Evolutionary conservation across 345 rosid genomes (phyloP).

Genomic region (Eucalyptus sideroxylon): DNA sequence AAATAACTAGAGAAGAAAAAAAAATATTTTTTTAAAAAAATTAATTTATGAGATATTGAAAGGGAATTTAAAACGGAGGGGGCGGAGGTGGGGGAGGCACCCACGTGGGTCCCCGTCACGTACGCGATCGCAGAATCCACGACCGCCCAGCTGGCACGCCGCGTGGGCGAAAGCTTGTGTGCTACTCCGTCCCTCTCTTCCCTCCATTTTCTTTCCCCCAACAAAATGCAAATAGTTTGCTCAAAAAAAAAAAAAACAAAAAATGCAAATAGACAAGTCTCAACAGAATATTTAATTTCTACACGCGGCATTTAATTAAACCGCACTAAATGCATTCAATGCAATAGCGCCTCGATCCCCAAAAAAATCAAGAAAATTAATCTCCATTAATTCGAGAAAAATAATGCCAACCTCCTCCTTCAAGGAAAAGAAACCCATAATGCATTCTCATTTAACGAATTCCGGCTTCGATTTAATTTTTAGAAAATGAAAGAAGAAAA

Average conservation of each 20-base stretch:
- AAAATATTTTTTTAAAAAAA: not conserved
- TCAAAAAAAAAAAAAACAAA: not conserved
- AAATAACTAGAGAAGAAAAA: not conserved
- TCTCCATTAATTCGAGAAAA: not conserved
- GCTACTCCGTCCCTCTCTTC: not conserved
- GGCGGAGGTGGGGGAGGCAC: not conserved
- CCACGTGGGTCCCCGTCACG: not conserved
- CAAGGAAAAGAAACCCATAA: not conserved
- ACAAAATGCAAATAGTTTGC: not conserved
- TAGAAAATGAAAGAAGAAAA: not conserved
- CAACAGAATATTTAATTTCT: not conserved
- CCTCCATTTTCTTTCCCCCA: no score
- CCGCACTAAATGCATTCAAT: not conserved
- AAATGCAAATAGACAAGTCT: not conserved
- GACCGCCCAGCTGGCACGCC: conserved; percentile 2
- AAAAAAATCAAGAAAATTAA: not conserved
- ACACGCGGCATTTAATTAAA: not conserved
- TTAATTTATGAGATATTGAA: not conserved
- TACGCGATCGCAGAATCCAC: not conserved
- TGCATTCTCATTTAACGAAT: not conserved
- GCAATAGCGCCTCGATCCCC: not conserved
- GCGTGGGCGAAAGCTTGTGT: not conserved
- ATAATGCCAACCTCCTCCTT: not conserved
- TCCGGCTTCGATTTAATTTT: not conserved
- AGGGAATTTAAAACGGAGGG: not conserved